Conservation (phyloP, 106 monocot genomes). For the Posidonia australis region DNA sequence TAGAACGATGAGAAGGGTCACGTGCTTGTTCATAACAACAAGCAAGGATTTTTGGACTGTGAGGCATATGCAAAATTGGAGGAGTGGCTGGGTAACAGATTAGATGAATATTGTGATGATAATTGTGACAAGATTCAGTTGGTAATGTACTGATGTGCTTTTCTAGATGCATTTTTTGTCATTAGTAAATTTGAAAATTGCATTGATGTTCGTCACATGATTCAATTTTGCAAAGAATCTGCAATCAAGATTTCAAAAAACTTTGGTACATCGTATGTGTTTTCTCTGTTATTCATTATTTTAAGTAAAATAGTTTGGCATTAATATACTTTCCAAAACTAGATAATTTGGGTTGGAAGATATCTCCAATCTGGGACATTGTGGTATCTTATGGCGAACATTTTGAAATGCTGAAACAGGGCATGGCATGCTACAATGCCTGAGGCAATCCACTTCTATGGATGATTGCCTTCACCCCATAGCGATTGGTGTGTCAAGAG, state of each 20-base stretch:
- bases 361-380: too few relatives aligned
- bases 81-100: slow-evolving; percentile 48
- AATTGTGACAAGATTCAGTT: slow-evolving; percentile 47
- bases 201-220: neutral
- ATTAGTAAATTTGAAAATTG: neutral
- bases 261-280: neutral
- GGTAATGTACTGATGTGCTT: slow-evolving; percentile 19
- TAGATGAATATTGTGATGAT: slow-evolving; percentile 62
- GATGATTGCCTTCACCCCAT: too few relatives aligned
- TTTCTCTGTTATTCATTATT: neutral
- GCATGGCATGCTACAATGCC: too few relatives aligned
- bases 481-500: too few relatives aligned
- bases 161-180: neutral
- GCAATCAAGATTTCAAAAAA: too few relatives aligned
- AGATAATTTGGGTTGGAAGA: too few relatives aligned
- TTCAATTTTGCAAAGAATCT: too few relatives aligned
- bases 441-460: too few relatives aligned
- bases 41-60: slow-evolving; percentile 86
- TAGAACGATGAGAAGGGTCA: slow-evolving; percentile 42
- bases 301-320: too few relatives aligned
- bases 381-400: too few relatives aligned
- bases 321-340: too few relatives aligned
- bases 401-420: too few relatives aligned
- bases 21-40: slow-evolving; percentile 52
- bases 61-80: slow-evolving; percentile 63